Conservation (phyloP, 176 grass and related monocot species). For the Hordeum marinum region DNA sequence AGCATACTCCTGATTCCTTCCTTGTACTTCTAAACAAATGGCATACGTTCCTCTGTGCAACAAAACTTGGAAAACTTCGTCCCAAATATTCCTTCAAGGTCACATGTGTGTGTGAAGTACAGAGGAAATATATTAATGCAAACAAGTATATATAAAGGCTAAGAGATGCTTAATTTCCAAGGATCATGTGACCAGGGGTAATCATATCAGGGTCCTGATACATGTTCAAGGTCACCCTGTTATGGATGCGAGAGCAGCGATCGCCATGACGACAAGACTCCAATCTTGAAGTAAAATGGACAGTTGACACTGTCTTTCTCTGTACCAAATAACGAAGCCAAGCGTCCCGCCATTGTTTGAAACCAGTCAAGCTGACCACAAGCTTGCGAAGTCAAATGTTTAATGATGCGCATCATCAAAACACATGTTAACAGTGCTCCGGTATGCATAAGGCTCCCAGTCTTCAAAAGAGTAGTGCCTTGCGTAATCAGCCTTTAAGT, state of each 20-base stretch:
- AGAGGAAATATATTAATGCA: too few relatives aligned
- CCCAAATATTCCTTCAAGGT: too few relatives aligned
- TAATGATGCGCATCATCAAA: constrained; percentile 6
- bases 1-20: too few relatives aligned
- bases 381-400: constrained; percentile 23
- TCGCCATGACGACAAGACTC: constrained; percentile 36
- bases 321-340: constrained; percentile 47
- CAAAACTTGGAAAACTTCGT: too few relatives aligned
- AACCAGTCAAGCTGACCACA: neutral
- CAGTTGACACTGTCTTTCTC: constrained; percentile 48
- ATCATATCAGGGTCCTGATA: constrained; percentile 45
- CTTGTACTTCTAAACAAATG: too few relatives aligned
- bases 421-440: neutral
- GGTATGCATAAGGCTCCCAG: neutral
- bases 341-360: constrained; percentile 32
- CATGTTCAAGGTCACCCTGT: constrained; percentile 40
- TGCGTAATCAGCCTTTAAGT: neutral
- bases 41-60: too few relatives aligned
- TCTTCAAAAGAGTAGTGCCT: neutral
- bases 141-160: too few relatives aligned
- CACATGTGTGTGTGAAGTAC: too few relatives aligned
- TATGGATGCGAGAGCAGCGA: constrained; percentile 30
- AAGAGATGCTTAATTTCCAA: too few relatives aligned
- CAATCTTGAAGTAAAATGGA: constrained; percentile 51
- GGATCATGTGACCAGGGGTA: constrained; percentile 16